Conservation (phyloP, 257 asterid species). For the Solanum chilense region DNA sequence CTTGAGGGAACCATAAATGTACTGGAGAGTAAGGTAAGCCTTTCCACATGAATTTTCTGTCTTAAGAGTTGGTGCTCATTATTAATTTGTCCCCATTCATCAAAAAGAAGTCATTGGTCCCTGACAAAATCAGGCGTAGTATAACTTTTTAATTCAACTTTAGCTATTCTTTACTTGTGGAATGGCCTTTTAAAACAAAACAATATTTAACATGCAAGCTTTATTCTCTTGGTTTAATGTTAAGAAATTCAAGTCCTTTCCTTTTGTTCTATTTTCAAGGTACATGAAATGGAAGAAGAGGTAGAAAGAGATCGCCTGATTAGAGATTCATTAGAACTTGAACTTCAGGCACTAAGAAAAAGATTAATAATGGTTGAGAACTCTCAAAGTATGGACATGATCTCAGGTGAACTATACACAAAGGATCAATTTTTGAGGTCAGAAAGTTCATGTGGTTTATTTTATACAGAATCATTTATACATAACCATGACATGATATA, state of each 20-base stretch:
- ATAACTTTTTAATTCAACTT: background rate
- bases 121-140: background rate
- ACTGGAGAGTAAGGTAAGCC: constrained; percentile 66
- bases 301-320: constrained; percentile 42
- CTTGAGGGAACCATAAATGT: constrained; percentile 82
- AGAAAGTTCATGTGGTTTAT: constrained; percentile 6
- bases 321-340: constrained; percentile 54
- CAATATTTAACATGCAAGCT: background rate
- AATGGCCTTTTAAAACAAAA: background rate
- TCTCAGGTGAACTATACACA: constrained; percentile 23
- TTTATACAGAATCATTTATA: background rate
- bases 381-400: constrained; percentile 40
- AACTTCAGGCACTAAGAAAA: constrained; percentile 54
- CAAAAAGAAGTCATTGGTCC: background rate
- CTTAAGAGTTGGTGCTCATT: background rate
- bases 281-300: constrained; percentile 75
- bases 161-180: background rate
- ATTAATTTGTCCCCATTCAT: background rate
- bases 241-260: background rate
- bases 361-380: constrained; percentile 61
- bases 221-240: background rate
- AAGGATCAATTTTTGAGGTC: constrained; percentile 46
- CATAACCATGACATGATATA: background rate
- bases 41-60: background rate
- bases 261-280: constrained; percentile 25